Evolutionary conservation across 768 basidiomycete genomes (phyloP), one percentile per base, ranked within the genome.

Genomic region (Inosperma sp.): DNA sequence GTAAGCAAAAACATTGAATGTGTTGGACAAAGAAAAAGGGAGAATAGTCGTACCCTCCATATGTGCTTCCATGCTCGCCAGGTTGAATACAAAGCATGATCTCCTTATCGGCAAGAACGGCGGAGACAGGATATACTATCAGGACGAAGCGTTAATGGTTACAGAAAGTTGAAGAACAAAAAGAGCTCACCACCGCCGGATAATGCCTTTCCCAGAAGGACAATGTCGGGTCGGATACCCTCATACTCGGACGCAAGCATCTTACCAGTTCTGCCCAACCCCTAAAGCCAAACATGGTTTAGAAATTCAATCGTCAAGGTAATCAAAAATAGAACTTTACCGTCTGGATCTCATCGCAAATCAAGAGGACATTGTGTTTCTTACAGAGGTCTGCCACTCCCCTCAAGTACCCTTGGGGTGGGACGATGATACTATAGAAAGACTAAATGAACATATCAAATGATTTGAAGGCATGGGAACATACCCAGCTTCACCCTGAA

Each of bases 321-420:
- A 50, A 48, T 55, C 9, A 36, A 16, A 2, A 60, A 26, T n/a
- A 1, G 33, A 27, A 26, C 8, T 73, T 49, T 49, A 90, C 90
- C 34, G 96, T 98, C 69, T 99, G 96, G 55, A 99, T 93, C 68
- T 99, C 96, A 58, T 99, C 96, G 59, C 92, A 94, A 62, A 99
- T 98, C 29, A 99, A 74, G n/a, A 99, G 76, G 0, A 93, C 92
- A 42, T 95, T 92, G 69, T 94, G 82, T 68, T 88, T 81, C 72
- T 87, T 88, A 79, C 96, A 99, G 22, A 97, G 75, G 47, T 78
- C 83, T 45, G 84, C 83, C 22, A 85, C 85, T 57, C 82, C 71
- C 25, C 79, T 65, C 31, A 99, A 78, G 69, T 99, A 99, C 5
- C 93, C 93, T 7, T 78, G 76, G 1, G 86, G 84, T 0, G 96